Evolutionary conservation across 441 rosid genomes (phyloP), one percentile per base, ranked within the genome.

Genomic region (Adansonia grandidieri): DNA sequence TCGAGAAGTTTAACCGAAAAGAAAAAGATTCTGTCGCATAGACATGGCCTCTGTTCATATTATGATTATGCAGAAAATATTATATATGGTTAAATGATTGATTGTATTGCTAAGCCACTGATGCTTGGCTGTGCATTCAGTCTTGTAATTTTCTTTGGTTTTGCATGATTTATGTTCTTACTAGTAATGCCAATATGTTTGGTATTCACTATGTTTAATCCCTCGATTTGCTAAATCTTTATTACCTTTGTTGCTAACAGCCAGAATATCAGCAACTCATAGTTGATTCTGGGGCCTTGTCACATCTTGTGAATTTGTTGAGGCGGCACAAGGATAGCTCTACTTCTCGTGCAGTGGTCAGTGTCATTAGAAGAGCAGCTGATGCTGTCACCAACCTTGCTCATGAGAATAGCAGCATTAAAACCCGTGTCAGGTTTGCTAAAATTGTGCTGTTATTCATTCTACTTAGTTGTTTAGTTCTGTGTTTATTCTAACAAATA

Each of bases 301-400:
- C 92, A 57, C 88, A 85, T 85, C 97, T 96, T 45, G 97, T 96
- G 86, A 85, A 86, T 79, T 86, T 96, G 84, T 79, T 96, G 91
- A 91, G 85, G 86, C 87, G 97, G 79, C 88, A 87, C 78, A 90
- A 80, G 82, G 91, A 91, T 65, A 86, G 89, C 71, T 84, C 89
- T 78, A 69, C 74, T 73, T 88, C 96, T 72, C 97, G 98, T 73
- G 93, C 98, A 76, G 92, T 91, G 63, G 89, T 85, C 82, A 94
- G 99, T 86, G 96, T 91, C 72, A 87, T 93, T 83, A 90, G 98
- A 89, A 85, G 99, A 87, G 97, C 99, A 0, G 97, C 99, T 44
- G 99, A 96, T 91, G 97, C 98, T 71, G 88, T 96, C 80, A 96
- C 98, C 78, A 96, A 96, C 80, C 97, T 96, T 76, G 99, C 98